A percentile compares a stretch with the other conserved stretches of the same genome.
Conservation (phyloP, 768 basidiomycete species). For the Podaxis sp. region DNA sequence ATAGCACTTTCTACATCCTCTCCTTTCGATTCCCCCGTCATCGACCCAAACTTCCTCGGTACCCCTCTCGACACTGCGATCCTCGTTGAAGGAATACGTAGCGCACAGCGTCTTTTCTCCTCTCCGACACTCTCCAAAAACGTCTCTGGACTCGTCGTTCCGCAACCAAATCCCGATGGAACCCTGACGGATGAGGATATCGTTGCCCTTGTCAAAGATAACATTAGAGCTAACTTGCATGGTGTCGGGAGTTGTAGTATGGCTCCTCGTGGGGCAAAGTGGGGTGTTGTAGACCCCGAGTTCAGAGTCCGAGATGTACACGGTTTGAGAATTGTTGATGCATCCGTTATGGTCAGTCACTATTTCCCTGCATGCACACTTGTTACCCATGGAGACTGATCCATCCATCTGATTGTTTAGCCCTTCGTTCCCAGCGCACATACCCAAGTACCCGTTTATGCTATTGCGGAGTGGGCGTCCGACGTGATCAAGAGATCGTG, state of each 20-base stretch:
- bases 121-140: too few relatives aligned
- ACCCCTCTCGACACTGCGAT: constrained; percentile 22
- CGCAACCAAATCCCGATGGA: neutral
- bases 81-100: constrained; percentile 23
- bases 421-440: constrained; percentile 12
- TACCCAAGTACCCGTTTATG: constrained; percentile 4
- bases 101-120: constrained; percentile 21
- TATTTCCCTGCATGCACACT: neutral
- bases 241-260: constrained; percentile 31
- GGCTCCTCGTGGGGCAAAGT: constrained; percentile 24
- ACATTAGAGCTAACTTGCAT: constrained; percentile 26
- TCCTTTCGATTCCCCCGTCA: constrained; percentile 42
- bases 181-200: neutral
- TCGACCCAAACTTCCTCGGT: constrained; percentile 36
- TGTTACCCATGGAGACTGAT: too few relatives aligned
- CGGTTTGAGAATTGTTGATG: constrained; percentile 12
- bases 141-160: constrained; percentile 4
- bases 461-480: constrained; percentile 10
- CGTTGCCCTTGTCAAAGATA: constrained; percentile 15
- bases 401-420: neutral
- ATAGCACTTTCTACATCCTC: constrained; percentile 34
- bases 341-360: constrained; percentile 4
- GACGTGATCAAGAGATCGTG: neutral
- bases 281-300: constrained; percentile 10
- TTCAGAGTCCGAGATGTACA: neutral